Percentiles rank a stretch among this genome's conserved stretches.
Conservation (phyloP, 2,329 filamentous ascomycete species). For the Calycina herbarum region DNA sequence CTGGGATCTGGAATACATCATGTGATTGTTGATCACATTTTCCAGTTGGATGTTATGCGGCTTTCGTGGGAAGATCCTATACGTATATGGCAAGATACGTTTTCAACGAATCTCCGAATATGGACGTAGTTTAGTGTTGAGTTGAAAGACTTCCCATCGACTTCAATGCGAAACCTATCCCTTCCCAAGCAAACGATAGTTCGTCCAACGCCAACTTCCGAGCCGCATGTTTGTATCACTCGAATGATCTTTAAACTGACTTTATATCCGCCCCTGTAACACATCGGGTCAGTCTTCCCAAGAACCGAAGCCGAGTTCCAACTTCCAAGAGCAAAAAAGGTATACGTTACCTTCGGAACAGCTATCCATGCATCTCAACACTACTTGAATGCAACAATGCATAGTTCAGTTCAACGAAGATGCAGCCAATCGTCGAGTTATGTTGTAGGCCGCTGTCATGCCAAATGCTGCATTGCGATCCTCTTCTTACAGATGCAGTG, state of each 20-base stretch:
- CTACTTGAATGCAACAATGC: not conserved
- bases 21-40: not conserved
- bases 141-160: not conserved
- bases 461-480: not conserved
- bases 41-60: not conserved
- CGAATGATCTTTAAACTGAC: not conserved
- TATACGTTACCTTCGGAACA: not conserved
- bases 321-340: not conserved
- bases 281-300: not conserved
- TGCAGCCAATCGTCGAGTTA: not conserved
- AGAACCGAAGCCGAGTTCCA: not conserved
- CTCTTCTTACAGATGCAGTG: not conserved
- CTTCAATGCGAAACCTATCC: not conserved
- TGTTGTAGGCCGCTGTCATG: conserved; percentile 2
- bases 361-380: not conserved
- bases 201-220: not conserved
- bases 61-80: not conserved
- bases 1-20: not conserved
- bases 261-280: not conserved
- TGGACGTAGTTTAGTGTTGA: not conserved
- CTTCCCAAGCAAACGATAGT: not conserved
- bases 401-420: not conserved
- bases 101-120: too few relatives aligned
- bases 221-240: not conserved
- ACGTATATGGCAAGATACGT: too few relatives aligned